Base-by-base conservation (phyloP, 2,329 filamentous ascomycete species). In the Colletotrichum sp. region DNA sequence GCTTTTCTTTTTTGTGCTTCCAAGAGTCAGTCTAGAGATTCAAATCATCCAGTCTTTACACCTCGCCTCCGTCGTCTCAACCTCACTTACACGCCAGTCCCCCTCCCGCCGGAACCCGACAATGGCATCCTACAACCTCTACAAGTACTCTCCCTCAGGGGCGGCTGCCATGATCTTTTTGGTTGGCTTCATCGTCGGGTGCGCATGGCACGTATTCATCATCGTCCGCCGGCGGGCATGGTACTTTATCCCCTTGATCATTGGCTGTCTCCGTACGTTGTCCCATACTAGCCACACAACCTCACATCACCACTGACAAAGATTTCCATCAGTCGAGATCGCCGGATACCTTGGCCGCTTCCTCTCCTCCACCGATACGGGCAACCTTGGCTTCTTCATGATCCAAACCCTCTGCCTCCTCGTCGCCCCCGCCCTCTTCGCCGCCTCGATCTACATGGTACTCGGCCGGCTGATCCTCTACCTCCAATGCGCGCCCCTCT, bases 361-460 rank as follows among this genome's bases (percentile, higher is more conserved):
- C 4, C 44, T 52, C 44, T 52, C 44, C n/a, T 52, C 44, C n/a
- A 21, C 44, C n/a, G 44, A 52, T 52, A 21, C 44, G 44, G n/a
- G 44, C n/a, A 24, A 52, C n/a, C 44, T 52, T 3, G 44, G 44
- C 44, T 52, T 52, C 55, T 59, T 30, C 26, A 30, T 59, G 24
- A 59, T 59, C 24, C 55, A 59, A 13, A 59, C 21, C 1, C n/a
- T 30, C 21, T 59, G 21, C 55, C 21, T 59, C 24, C 68, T 77
- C 7, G 18, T 77, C 12, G 67, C 68, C 4, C 76, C 76, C 3
- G 65, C 64, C 13, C 67, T 77, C 24, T 52, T 72, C 26, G 76
- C 76, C 8, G 72, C 72, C 18, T 69, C 68, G 26, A 65, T 77
- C 8, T 77, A 77, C 59, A 77, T 77, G 68, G 44, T 76, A 4